phyloP scores from a whole-genome alignment of 345 rosid genomes.

The Clarkia xantiana region DNA sequence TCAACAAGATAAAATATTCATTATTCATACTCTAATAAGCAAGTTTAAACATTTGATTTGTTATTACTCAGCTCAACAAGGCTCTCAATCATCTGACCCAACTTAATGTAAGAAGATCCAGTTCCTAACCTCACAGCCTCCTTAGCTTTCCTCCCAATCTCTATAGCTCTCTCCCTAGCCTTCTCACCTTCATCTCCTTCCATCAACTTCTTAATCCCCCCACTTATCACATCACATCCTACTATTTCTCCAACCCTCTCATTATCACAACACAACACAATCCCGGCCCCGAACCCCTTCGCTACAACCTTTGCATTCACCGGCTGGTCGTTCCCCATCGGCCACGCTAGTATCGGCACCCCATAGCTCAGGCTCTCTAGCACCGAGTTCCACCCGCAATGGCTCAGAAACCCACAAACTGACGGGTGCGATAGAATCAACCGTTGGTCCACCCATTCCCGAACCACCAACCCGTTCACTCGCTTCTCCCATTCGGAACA shows the following conservation, averaged over 20 bases:
- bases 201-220: conserved; percentile 14
- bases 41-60: no score
- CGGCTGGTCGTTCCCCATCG: conserved; percentile 12
- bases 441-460: conserved; percentile 3
- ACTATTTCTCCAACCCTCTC: conserved; percentile 2
- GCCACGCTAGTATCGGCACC: conserved; percentile 19
- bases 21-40: no score
- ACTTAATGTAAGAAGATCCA: conserved; percentile 12
- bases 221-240: conserved; percentile 4
- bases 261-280: conserved; percentile 1
- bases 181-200: conserved; percentile 11
- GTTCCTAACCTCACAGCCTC: conserved; percentile 9
- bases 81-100: conserved; percentile 10
- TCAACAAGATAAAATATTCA: no score
- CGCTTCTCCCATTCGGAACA: neutral
- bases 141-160: conserved; percentile 10
- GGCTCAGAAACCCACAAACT: conserved; percentile 5
- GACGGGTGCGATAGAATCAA: conserved; percentile 5
- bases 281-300: conserved; percentile 5
- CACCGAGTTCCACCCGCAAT: conserved; percentile 15
- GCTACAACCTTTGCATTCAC: conserved; percentile 15
- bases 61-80: no score
- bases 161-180: conserved; percentile 13
- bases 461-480: conserved; percentile 5
- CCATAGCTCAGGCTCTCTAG: conserved; percentile 14